phyloP scores from a whole-genome alignment of 257 asterid species.

The Jaltomata sinuosa region DNA sequence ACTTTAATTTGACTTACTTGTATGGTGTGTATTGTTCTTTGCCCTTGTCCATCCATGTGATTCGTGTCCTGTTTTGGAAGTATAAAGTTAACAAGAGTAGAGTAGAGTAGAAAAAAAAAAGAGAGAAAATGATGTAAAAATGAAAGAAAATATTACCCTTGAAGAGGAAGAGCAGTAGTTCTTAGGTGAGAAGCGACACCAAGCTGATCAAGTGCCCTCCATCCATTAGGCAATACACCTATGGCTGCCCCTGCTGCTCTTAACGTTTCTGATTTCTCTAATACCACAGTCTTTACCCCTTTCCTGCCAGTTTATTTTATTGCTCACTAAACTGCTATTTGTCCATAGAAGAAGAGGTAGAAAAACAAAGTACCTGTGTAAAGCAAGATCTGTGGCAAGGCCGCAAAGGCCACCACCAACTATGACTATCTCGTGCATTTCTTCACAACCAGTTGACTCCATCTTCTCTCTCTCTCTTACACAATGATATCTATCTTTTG shows the following conservation, averaged over 20 bases:
- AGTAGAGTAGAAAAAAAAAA: background rate
- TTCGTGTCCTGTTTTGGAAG: constrained; percentile 7
- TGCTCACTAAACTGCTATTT: background rate
- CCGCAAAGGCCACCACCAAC: constrained; percentile 36
- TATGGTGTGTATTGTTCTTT: background rate
- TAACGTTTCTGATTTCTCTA: constrained; percentile 17
- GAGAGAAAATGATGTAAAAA: background rate
- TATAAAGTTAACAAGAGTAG: background rate
- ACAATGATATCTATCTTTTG: background rate
- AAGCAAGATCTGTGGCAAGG: constrained; percentile 35
- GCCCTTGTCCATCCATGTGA: constrained; percentile 15
- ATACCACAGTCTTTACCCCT: constrained; percentile 20
- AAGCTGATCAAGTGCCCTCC: constrained; percentile 39
- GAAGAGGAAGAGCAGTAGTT: constrained; percentile 12
- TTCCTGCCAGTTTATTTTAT: constrained; percentile 15
- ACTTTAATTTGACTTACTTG: constrained; percentile 14
- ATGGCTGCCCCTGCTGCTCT: constrained; percentile 28
- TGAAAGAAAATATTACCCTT: constrained; percentile 1
- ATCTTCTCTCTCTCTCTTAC: background rate
- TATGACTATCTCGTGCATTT: constrained; percentile 14
- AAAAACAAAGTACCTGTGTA: constrained; percentile 16
- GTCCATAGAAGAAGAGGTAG: background rate
- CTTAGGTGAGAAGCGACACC: constrained; percentile 23
- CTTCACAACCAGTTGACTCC: constrained; percentile 10
- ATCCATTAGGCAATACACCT: constrained; percentile 23